Evolutionary conservation across 345 rosid genomes (phyloP).

Genomic region (Gossypium arboreum): DNA sequence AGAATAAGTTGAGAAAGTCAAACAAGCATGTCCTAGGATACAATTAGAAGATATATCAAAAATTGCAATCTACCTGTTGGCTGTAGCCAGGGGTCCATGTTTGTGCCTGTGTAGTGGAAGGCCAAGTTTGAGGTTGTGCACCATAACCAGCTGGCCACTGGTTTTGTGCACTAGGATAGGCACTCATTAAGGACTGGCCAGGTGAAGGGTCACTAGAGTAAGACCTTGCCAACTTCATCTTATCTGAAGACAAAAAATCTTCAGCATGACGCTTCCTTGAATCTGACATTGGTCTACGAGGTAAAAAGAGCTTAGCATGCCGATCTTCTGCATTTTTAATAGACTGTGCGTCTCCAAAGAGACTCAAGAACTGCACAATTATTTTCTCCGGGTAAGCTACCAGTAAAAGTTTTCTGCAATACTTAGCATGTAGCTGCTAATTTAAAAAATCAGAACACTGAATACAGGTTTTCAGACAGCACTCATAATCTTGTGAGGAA

Average conservation of each 20-base stretch:
- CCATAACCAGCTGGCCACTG: constrained; percentile 86
- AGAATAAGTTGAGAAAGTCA: not conserved
- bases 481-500: not conserved
- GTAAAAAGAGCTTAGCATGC: constrained; percentile 73
- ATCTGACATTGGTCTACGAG: constrained; percentile 58
- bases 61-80: constrained; percentile 52
- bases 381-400: constrained; percentile 4
- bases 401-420: not conserved
- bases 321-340: constrained; percentile 74
- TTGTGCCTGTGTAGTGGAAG: constrained; percentile 50
- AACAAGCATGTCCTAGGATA: not conserved
- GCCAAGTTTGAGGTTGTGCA: constrained; percentile 88
- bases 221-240: constrained; percentile 69
- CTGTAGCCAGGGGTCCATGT: constrained; percentile 77
- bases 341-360: constrained; percentile 63
- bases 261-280: constrained; percentile 81
- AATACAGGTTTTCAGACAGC: not conserved
- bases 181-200: constrained; percentile 60
- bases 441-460: constrained; percentile 2
- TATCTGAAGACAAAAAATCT: constrained; percentile 75
- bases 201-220: constrained; percentile 49
- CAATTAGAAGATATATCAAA: not conserved
- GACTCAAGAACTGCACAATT: constrained; percentile 66
- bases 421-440: not conserved
- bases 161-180: constrained; percentile 67